Evolutionary conservation across 805 yeast genomes (phyloP).

Genomic region (Metschnikowia sp.): DNA sequence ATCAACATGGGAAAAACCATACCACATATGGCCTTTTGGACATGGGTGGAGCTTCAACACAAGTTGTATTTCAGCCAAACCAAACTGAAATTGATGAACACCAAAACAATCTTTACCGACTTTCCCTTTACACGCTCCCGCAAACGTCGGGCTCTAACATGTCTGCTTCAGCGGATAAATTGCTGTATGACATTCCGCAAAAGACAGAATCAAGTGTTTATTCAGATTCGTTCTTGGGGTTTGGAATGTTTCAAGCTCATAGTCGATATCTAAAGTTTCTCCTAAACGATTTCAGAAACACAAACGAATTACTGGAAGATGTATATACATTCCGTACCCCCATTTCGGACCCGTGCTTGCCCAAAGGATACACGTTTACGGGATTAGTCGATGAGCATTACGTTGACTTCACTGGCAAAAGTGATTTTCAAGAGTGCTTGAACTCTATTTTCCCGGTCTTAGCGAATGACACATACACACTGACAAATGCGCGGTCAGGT

Average conservation of each 20-base stretch:
- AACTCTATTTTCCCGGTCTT: constrained; percentile 46
- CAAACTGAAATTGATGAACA: constrained; percentile 43
- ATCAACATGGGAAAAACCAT: constrained; percentile 42
- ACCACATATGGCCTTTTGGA: constrained; percentile 56
- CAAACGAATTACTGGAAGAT: constrained; percentile 14
- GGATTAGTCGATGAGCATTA: constrained; percentile 23
- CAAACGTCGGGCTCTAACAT: constrained; percentile 13
- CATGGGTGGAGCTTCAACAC: constrained; percentile 67
- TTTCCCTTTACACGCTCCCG: constrained; percentile 41
- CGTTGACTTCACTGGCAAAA: constrained; percentile 47
- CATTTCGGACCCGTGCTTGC: constrained; percentile 55
- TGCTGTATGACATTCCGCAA: constrained; percentile 13
- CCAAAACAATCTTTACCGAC: constrained; percentile 41
- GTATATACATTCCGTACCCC: constrained; percentile 24
- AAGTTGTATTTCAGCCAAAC: constrained; percentile 61
- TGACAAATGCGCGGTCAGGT: constrained; percentile 16
- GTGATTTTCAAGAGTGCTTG: constrained; percentile 49
- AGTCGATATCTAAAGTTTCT: constrained; percentile 41
- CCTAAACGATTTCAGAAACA: constrained; percentile 19
- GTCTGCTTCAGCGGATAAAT: background rate
- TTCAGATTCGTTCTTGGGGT: constrained; percentile 56
- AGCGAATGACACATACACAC: constrained; percentile 27
- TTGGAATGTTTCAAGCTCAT: constrained; percentile 58
- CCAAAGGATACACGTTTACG: constrained; percentile 38
- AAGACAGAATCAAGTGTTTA: constrained; percentile 41